Conservation (phyloP, 139 green algal genomes). For the Monoraphidium neglectum region DNA sequence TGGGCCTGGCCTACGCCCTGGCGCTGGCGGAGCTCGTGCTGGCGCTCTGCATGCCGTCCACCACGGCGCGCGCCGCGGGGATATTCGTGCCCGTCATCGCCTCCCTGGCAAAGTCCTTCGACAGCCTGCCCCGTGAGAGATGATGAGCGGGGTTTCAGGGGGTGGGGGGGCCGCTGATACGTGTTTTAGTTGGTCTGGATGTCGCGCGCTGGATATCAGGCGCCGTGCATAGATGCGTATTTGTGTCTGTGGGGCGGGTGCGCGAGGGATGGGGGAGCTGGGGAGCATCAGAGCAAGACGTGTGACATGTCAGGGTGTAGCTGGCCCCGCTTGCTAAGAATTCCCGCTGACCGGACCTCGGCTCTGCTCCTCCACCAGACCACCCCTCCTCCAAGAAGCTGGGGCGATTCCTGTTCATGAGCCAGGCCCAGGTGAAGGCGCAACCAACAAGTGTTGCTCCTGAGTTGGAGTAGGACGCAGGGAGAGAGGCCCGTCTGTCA, state of each 20-base stretch:
- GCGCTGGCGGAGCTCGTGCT: conserved; percentile 79
- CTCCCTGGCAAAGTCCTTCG: conserved; percentile 35
- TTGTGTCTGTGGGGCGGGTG: no score
- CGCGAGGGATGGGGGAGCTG: no score
- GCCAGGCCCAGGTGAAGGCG: background rate
- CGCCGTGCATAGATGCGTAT: no score
- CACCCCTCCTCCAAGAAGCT: background rate
- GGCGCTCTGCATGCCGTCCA: conserved; percentile 95
- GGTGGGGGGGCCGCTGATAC: no score
- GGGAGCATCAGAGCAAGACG: no score
- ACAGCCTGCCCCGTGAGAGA: conserved; percentile 59
- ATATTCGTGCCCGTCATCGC: conserved; percentile 99
- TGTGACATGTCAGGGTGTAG: no score
- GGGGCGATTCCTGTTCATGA: background rate
- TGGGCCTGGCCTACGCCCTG: conserved; percentile 93
- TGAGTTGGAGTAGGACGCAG: no score
- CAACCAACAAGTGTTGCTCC: no score
- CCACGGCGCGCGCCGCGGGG: conserved; percentile 82
- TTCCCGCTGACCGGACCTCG: no score
- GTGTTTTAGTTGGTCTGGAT: background rate
- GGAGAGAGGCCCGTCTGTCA: no score
- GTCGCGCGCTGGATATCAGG: no score
- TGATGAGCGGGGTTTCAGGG: background rate
- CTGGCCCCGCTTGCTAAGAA: no score
- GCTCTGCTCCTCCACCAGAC: background rate